Percentiles rank a stretch among this genome's conserved stretches.
These are phyloP conservation scores for Lentinula sp. DNA, from an alignment of 768 basidiomycete species.

Conservation along the genomic window DNA sequence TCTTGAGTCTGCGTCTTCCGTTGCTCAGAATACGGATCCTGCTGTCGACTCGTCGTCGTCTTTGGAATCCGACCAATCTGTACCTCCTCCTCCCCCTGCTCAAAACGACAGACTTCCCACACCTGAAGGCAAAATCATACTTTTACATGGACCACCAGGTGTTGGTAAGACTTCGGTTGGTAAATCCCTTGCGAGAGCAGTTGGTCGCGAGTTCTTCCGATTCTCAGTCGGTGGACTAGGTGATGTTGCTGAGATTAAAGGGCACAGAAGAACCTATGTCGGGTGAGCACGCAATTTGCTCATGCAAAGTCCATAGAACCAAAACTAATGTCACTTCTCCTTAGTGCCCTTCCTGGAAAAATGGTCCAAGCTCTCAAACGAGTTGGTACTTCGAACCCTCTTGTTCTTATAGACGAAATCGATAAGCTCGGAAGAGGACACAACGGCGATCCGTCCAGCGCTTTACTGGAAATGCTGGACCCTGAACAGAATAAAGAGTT, in stretches of 20 bases:
- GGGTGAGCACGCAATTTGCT: slow-evolving; percentile 44
- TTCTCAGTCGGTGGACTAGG: slow-evolving; percentile 96
- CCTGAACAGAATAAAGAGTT: slow-evolving; percentile 94
- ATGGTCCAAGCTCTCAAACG: slow-evolving; percentile 92
- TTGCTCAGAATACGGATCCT: background rate
- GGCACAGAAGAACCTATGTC: slow-evolving; percentile 95
- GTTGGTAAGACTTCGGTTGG: slow-evolving; percentile 98
- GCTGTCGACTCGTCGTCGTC: background rate
- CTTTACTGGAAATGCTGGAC: slow-evolving; percentile 88
- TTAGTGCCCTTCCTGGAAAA: slow-evolving; percentile 86
- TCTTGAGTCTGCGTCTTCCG: slow-evolving; percentile 34
- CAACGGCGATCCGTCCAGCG: slow-evolving; percentile 91
- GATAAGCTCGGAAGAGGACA: slow-evolving; percentile 92
- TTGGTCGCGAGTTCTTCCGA: slow-evolving; percentile 90
- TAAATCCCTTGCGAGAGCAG: slow-evolving; percentile 87
- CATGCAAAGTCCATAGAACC: background rate
- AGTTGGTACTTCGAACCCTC: slow-evolving; percentile 89
- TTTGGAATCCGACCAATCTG: background rate
- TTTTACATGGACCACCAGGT: slow-evolving; percentile 93
- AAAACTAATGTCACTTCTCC: background rate
- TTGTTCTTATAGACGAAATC: slow-evolving; percentile 92
- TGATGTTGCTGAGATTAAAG: slow-evolving; percentile 99
- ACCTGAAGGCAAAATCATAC: slow-evolving; percentile 88
- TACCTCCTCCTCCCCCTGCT: background rate
- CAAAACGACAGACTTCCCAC: slow-evolving; percentile 10